Conservation (phyloP, 306 rosid species). For the Vigna hirtella region DNA sequence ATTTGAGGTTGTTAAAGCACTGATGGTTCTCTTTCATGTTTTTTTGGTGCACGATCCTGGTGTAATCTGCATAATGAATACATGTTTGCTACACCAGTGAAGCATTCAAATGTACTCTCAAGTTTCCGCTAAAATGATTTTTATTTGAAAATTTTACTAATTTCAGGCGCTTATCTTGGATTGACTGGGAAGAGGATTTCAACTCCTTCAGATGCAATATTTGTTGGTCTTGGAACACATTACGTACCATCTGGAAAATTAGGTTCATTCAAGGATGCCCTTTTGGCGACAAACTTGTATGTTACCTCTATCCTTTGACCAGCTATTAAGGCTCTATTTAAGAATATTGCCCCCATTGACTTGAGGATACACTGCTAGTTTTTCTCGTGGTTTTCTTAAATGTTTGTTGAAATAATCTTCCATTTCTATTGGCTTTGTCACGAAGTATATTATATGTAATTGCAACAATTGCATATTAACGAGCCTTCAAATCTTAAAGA, state of each 20-base stretch:
- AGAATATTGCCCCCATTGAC: constrained; percentile 26
- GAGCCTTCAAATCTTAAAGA: constrained; percentile 4
- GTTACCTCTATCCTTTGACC: constrained; percentile 44
- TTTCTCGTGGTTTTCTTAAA: constrained; percentile 23
- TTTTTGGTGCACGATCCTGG: constrained; percentile 19
- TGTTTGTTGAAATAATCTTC: constrained; percentile 30
- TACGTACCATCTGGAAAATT: constrained; percentile 89
- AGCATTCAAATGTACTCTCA: constrained; percentile 13
- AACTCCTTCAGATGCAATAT: constrained; percentile 89
- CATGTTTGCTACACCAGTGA: constrained; percentile 22
- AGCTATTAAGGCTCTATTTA: constrained; percentile 7
- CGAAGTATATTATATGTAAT: neutral
- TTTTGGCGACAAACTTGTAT: constrained; percentile 81
- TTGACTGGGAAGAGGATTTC: constrained; percentile 92
- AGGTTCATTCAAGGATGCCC: constrained; percentile 81
- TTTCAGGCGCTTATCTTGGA: constrained; percentile 93
- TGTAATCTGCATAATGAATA: constrained; percentile 3
- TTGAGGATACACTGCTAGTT: neutral
- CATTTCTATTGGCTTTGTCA: constrained; percentile 10
- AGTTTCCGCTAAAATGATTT: constrained; percentile 10
- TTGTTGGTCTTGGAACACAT: constrained; percentile 91
- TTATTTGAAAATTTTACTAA: constrained; percentile 34
- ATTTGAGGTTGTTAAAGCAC: constrained; percentile 36
- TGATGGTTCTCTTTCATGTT: neutral
- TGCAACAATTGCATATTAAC: constrained; percentile 24